These are phyloP conservation scores for Francoa sonchifolia DNA, from an alignment of 441 rosid species.

Conservation along the genomic window DNA sequence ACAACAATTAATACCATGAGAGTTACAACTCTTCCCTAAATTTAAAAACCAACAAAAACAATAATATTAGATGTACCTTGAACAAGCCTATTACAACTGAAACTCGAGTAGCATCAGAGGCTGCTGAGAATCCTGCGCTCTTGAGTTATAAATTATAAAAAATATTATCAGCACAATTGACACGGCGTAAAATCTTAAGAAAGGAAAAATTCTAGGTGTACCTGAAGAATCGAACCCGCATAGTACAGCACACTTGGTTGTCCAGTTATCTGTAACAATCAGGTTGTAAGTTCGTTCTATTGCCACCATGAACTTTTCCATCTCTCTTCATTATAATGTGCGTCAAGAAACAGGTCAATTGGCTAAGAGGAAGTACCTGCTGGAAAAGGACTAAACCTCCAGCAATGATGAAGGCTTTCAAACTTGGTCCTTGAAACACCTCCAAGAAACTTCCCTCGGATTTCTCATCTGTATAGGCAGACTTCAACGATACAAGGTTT, in stretches of 20 bases:
- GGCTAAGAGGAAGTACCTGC: conserved; percentile 43
- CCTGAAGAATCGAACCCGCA: conserved; percentile 97
- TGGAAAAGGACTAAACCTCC: conserved; percentile 98
- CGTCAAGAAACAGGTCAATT: no score
- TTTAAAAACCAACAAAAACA: not conserved
- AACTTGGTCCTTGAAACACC: conserved; percentile 75
- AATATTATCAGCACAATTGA: conserved; percentile 1
- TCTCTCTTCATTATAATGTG: no score
- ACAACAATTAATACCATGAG: no score
- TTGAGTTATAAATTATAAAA: conserved; percentile 20
- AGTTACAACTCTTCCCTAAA: not conserved
- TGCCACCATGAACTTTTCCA: no score
- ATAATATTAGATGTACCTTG: conserved; percentile 68
- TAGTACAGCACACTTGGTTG: conserved; percentile 96
- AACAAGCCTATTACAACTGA: conserved; percentile 81
- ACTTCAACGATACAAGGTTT: conserved; percentile 45
- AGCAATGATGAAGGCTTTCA: conserved; percentile 85
- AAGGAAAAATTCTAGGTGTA: no score
- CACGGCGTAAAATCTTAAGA: conserved; percentile 1
- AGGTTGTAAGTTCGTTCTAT: conserved; percentile 9
- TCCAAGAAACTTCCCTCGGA: conserved; percentile 70
- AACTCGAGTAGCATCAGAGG: conserved; percentile 92
- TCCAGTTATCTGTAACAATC: conserved; percentile 73
- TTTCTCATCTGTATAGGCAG: conserved; percentile 49
- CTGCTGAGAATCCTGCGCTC: conserved; percentile 98